These are phyloP conservation scores for Colletotrichum sp. DNA, from an alignment of 2,329 filamentous ascomycete species.

Conservation along the genomic window DNA sequence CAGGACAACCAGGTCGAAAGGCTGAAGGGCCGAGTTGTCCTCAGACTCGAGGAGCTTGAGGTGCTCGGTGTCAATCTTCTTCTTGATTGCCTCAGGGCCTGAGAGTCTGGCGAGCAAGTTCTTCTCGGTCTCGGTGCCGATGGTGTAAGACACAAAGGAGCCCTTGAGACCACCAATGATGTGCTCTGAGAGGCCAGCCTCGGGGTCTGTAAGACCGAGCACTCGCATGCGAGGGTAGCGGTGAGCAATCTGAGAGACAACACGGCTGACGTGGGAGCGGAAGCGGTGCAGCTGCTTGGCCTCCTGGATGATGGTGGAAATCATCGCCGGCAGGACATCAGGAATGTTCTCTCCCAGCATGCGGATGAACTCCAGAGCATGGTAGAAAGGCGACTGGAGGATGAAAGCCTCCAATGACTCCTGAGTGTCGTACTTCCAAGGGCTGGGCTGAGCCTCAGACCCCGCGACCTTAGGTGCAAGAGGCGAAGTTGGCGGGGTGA, in stretches of 20 bases:
- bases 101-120: slow-evolving; percentile 25
- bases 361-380: slow-evolving; percentile 33
- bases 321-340: slow-evolving; percentile 26
- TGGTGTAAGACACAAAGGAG: slow-evolving; percentile 32
- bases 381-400: slow-evolving; percentile 31
- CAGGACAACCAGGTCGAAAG: slow-evolving; percentile 33
- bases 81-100: slow-evolving; percentile 27
- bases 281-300: slow-evolving; percentile 33
- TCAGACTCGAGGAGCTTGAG: slow-evolving; percentile 34
- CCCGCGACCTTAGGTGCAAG: background rate
- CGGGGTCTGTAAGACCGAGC: slow-evolving; percentile 38
- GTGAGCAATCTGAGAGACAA: slow-evolving; percentile 20
- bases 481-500: slow-evolving; percentile 8
- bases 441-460: background rate
- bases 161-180: slow-evolving; percentile 47
- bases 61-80: slow-evolving; percentile 22
- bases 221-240: slow-evolving; percentile 23
- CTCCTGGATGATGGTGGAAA: slow-evolving; percentile 30
- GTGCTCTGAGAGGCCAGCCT: slow-evolving; percentile 38
- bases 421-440: slow-evolving; percentile 27
- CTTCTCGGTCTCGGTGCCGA: slow-evolving; percentile 30
- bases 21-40: slow-evolving; percentile 27
- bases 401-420: slow-evolving; percentile 35
- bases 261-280: slow-evolving; percentile 26
- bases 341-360: slow-evolving; percentile 27